phyloP scores from a whole-genome alignment of 1,284 basidiomycete genomes.

The Ustilago trichophora region DNA sequence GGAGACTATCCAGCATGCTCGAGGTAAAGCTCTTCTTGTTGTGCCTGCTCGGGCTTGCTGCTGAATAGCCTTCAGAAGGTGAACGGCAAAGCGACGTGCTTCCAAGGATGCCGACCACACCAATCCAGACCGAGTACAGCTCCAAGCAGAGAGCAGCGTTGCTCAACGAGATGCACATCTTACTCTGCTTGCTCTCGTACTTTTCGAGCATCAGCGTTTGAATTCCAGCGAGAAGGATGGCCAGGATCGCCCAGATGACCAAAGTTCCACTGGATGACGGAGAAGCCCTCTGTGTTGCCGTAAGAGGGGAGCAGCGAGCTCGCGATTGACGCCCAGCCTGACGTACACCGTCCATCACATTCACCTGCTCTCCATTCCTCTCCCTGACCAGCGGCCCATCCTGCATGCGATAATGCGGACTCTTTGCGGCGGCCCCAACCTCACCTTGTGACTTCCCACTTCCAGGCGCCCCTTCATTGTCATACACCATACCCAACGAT shows the following conservation, averaged over 20 bases:
- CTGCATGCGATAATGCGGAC: too few relatives aligned
- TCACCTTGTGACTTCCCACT: too few relatives aligned
- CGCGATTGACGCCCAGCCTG: too few relatives aligned
- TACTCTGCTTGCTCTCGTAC: background rate
- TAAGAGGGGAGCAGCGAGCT: too few relatives aligned
- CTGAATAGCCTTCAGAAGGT: too few relatives aligned
- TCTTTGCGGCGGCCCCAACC: too few relatives aligned
- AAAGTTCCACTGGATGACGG: background rate
- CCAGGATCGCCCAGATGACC: slow-evolving; percentile 14
- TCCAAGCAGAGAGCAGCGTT: slow-evolving; percentile 19
- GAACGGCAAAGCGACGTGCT: background rate
- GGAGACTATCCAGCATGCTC: background rate
- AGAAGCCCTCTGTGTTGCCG: background rate
- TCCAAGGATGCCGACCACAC: slow-evolving; percentile 7
- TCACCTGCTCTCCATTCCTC: too few relatives aligned
- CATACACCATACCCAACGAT: background rate
- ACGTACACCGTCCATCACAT: too few relatives aligned
- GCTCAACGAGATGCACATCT: background rate
- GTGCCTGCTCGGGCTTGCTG: too few relatives aligned
- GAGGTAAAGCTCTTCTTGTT: background rate
- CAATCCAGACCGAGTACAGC: slow-evolving; percentile 16
- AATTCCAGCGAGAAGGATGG: slow-evolving; percentile 14
- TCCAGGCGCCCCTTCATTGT: too few relatives aligned
- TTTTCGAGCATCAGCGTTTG: slow-evolving; percentile 13
- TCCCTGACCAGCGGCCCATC: too few relatives aligned